Base-by-base conservation (phyloP, 805 yeast genomes). In the Candida berthetii region DNA sequence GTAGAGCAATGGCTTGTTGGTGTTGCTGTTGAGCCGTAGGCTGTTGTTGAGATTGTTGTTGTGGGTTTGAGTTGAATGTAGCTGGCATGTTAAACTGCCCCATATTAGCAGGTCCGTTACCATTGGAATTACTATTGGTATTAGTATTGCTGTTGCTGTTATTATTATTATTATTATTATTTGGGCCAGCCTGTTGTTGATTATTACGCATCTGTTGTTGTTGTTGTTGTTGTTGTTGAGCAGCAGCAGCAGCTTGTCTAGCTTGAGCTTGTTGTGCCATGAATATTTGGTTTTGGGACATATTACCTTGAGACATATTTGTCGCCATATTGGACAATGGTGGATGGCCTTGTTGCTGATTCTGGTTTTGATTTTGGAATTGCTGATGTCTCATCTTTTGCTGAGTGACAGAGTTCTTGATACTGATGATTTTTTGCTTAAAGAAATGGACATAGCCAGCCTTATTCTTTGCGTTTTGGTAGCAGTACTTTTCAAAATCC, bases 401-500 rank as follows among this genome's bases (percentile, higher is more conserved):
- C 15, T 53, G 52, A 19, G 48, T 49, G 11, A 49, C 46, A 1
- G 50, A 46, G 24, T 42, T 45, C 42, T 54, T 56, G 31, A 55
- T 49, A n/a, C 52, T 46, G 25, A 56, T 14, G 9, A 56, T 50
- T 45, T 56, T 56, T 31, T 48, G 52, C 29, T 49, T 55, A 36
- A 76, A 66, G 36, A 66, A 62, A 37, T 71, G 75, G 42, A 74
- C 61, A 53, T 84, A 84, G 45, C 79, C 80, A 40, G 73, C 76
- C 48, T 78, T 76, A 17, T 76, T 66, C 9, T 70, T 68, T 11
- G 86, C 69, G 42, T 78, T 78, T 42, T 71, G 69, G 55, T 71
- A 83, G 19, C 87, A 74, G 49, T 71, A 77, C 44, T 78, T 75
- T 55, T 84, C 93, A 49, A 80, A 82, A 53, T 82, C 86, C 50